Evolutionary conservation across 2,329 filamentous ascomycete species (phyloP), one percentile per base, ranked within the genome.

Genomic region (Ophiostoma sp.): DNA sequence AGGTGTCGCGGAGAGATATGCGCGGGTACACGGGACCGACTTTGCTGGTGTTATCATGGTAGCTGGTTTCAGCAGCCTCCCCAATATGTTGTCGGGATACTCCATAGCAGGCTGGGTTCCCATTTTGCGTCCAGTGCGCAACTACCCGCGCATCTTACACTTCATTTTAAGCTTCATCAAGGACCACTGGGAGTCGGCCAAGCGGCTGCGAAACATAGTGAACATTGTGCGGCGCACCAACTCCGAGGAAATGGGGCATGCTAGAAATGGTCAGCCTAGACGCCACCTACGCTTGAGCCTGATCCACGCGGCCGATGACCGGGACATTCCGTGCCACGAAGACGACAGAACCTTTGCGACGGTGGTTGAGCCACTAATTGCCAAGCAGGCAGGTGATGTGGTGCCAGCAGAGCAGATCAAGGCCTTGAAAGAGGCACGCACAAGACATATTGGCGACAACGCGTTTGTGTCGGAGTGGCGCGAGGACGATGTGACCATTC

Each of bases 1-100:
- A 63, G 93, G 87, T 2, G 87, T 91, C 0, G 88, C 87, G 1
- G 88, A 96, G 74, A 84, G 87, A 68, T 93, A 90, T 73, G 84
- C 86, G 2, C 75, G 81, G 66, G 62, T 64, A 4, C 79, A 81
- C 67, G 84, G 82, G 4, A 80, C 87, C 62, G 86, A 90, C 41
- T 96, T 96, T 74, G 92, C 91, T 0, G 90, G 90, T 16, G 82
- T 96, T 2, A 81, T 97, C 36, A 84, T 97, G 12, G 85, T 96
- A 4, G 89, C 93, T 0, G 87, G 88, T 0, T 97, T 97, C 80
- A 89, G 87, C 66, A 88, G 87, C 70, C 78, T 97, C 5, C 85
- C 89, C 0, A 85, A 84, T 9, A 84, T 98, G 70, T 82, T 97
- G 5, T 82, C 89, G 9, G 88, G 86, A 12, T 98, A 97, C 77